phyloP scores from a whole-genome alignment of 352 stramenopile species.

The Phytophthora pisi region DNA sequence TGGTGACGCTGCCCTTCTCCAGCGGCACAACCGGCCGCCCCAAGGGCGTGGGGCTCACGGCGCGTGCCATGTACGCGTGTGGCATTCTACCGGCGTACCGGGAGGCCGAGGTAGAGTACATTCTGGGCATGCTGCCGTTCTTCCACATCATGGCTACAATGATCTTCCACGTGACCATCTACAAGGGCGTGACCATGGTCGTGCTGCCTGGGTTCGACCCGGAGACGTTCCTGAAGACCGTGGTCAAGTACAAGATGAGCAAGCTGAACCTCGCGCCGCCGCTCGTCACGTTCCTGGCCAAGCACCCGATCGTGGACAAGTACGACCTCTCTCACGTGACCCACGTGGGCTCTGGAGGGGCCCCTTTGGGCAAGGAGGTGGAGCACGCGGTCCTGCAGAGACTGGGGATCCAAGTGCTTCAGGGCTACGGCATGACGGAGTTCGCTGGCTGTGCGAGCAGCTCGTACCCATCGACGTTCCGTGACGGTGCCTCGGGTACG shows the following conservation, averaged over 20 bases:
- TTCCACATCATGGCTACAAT: slow-evolving; percentile 96
- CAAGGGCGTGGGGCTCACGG: slow-evolving; percentile 91
- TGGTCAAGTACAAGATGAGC: slow-evolving; percentile 63
- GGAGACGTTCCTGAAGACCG: slow-evolving; percentile 79
- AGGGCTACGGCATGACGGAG: slow-evolving; percentile 74
- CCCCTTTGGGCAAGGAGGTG: slow-evolving; percentile 82
- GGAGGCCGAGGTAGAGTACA: slow-evolving; percentile 41
- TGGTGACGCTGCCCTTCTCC: slow-evolving; percentile 87
- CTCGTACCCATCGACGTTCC: slow-evolving; percentile 26
- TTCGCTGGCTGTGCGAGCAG: slow-evolving; percentile 60
- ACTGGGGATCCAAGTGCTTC: slow-evolving; percentile 52
- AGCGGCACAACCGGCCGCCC: slow-evolving; percentile 91
- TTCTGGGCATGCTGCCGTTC: slow-evolving; percentile 88
- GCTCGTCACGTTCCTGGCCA: slow-evolving; percentile 77
- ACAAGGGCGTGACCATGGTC: slow-evolving; percentile 81
- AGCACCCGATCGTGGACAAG: slow-evolving; percentile 86
- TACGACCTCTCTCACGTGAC: slow-evolving; percentile 87
- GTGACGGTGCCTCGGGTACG: slow-evolving; percentile 46
- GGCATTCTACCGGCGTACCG: slow-evolving; percentile 63
- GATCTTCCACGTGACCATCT: slow-evolving; percentile 84
- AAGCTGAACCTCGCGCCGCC: slow-evolving; percentile 78
- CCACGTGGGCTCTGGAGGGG: slow-evolving; percentile 77
- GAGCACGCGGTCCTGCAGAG: slow-evolving; percentile 67
- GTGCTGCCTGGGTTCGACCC: slow-evolving; percentile 93
- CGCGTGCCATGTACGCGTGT: slow-evolving; percentile 84